phyloP scores from a whole-genome alignment of 2,329 filamentous ascomycete genomes.

The Alternaria metachromatica region DNA sequence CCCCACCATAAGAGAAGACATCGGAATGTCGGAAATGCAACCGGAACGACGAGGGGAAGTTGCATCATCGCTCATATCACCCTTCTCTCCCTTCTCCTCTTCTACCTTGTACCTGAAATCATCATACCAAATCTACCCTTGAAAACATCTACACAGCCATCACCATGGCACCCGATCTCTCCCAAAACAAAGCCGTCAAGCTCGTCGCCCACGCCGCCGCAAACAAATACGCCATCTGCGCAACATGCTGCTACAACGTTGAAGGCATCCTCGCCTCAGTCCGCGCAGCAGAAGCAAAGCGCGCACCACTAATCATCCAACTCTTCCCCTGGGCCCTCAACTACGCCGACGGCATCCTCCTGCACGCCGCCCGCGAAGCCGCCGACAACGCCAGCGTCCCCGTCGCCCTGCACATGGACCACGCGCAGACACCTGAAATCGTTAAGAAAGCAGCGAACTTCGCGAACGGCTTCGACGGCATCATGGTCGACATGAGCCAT shows the following conservation, averaged over 20 bases:
- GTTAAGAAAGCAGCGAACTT: slow-evolving; percentile 65
- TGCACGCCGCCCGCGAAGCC: slow-evolving; percentile 56
- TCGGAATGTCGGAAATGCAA: slow-evolving; percentile 26
- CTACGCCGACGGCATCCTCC: slow-evolving; percentile 62
- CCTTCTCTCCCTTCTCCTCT: not conserved
- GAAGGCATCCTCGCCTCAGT: slow-evolving; percentile 74
- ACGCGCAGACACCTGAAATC: slow-evolving; percentile 68
- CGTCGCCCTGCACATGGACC: slow-evolving; percentile 69
- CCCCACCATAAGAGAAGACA: slow-evolving; percentile 10
- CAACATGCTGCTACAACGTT: slow-evolving; percentile 71
- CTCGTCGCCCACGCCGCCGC: slow-evolving; percentile 64
- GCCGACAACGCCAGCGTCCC: slow-evolving; percentile 57
- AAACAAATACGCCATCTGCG: slow-evolving; percentile 65
- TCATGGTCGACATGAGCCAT: slow-evolving; percentile 73
- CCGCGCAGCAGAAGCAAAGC: slow-evolving; percentile 70
- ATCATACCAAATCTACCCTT: not conserved
- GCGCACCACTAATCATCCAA: slow-evolving; percentile 72
- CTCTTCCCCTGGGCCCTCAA: slow-evolving; percentile 77
- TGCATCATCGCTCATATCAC: slow-evolving; percentile 3
- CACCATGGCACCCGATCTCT: slow-evolving; percentile 58
- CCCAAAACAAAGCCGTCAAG: slow-evolving; percentile 49
- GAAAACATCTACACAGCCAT: not conserved
- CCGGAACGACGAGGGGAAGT: slow-evolving; percentile 18
- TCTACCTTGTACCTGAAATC: not conserved
- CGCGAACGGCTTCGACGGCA: slow-evolving; percentile 40